phyloP scores from a whole-genome alignment of 352 stramenopile genomes.

The Globisporangium barbulae region DNA sequence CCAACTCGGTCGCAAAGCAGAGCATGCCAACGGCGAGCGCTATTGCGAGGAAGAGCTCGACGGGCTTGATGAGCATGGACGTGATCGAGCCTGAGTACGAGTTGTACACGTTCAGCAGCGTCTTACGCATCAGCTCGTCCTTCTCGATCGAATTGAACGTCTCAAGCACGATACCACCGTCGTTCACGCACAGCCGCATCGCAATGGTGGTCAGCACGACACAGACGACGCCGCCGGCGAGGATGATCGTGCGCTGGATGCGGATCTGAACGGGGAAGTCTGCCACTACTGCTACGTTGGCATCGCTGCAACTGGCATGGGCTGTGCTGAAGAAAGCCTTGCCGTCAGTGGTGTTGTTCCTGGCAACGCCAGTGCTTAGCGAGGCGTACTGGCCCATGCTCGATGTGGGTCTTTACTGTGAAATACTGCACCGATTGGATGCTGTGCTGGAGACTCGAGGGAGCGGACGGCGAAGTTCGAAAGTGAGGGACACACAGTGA shows the following conservation, averaged over 20 bases:
- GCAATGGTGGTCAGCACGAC: neutral
- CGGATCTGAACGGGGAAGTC: neutral
- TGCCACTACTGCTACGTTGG: neutral
- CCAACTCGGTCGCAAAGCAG: neutral
- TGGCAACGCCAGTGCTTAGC: too few relatives aligned
- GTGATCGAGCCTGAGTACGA: neutral
- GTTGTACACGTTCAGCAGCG: constrained; percentile 8
- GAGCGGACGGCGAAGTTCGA: too few relatives aligned
- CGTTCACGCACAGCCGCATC: neutral
- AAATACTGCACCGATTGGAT: too few relatives aligned
- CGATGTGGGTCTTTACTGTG: too few relatives aligned
- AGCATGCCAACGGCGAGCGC: neutral
- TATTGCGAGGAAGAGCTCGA: neutral
- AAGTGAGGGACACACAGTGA: too few relatives aligned
- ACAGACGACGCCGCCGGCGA: neutral
- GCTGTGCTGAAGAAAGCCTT: too few relatives aligned
- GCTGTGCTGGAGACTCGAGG: too few relatives aligned
- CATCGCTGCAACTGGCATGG: neutral
- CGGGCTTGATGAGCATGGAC: neutral
- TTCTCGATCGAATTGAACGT: neutral
- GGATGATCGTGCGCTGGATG: neutral
- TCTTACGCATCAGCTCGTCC: neutral
- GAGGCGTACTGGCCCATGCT: too few relatives aligned
- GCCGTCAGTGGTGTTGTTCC: too few relatives aligned
- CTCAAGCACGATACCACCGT: neutral